Evolutionary conservation across 2,329 filamentous ascomycete species (phyloP), one percentile per base, ranked within the genome.

Genomic region (Hypoxylon sp.): DNA sequence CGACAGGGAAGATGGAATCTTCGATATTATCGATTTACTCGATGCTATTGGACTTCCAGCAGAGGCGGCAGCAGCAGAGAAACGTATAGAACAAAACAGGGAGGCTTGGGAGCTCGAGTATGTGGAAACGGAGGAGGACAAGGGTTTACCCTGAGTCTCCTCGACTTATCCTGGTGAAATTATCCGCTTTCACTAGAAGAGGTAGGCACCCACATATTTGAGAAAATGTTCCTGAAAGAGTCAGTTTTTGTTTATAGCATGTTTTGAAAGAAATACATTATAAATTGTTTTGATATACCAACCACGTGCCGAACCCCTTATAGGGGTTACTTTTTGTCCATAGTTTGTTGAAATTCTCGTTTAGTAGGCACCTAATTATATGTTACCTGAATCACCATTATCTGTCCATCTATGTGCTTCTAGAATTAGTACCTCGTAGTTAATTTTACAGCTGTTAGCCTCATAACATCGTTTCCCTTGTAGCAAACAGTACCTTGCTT

Each of bases 1-100:
- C 0, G 80, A 83, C 61, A 84, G 83, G 66, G 83, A 84, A 66
- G 83, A 84, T 0, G 79, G 80, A 0, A 74, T 71, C 2, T 77
- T 74, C 58, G 75, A 77, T 19, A 54, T 72, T 13, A 58, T 77
- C 9, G 76, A 77, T 48, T 35, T 77, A 4, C 65, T 77, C 5
- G 67, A 74, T 10, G 71, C 74, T 13, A 52, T 77, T 0, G 72
- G 72, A 0, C 68, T 77, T 2, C 67, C 67, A 1, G 71, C 70
- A 2, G 74, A 77, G 54, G 74, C 76, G 0, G 61, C 29, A 1
- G 26, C 54, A 6, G 74, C 66, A 3, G 72, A 73, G 19, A 52
- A 66, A 47, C 61, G 63, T 48, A 54, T 74, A 11, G 24, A 50
- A 19, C 22, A 58, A 11, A 26, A 68, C 13, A 48, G 39, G 22